A percentile compares a stretch with the other conserved stretches of the same genome.
Conservation (phyloP, 208 protist species). For the Trypanosoma vivax region DNA sequence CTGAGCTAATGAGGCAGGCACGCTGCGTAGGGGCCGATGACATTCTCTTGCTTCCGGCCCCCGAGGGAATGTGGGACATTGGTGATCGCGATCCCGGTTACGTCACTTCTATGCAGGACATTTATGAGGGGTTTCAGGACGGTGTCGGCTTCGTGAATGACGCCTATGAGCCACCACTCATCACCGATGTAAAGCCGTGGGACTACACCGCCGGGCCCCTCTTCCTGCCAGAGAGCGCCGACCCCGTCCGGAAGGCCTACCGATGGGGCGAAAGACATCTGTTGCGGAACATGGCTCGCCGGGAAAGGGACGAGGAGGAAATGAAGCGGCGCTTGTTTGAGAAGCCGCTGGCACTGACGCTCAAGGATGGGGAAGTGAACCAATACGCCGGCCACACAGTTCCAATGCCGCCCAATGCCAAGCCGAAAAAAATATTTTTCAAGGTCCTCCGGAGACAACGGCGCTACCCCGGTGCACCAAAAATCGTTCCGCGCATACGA, state of each 20-base stretch:
- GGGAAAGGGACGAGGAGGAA: constrained; percentile 35
- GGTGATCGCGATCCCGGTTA: constrained; percentile 66
- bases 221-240: constrained; percentile 40
- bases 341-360: constrained; percentile 38
- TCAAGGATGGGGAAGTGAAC: constrained; percentile 57
- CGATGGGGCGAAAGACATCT: constrained; percentile 59
- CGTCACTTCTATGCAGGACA: constrained; percentile 73
- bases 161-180: constrained; percentile 19
- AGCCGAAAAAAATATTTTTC: constrained; percentile 53
- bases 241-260: constrained; percentile 53
- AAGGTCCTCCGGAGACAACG: constrained; percentile 57
- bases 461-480: constrained; percentile 61
- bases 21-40: constrained; percentile 63
- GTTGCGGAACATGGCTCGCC: constrained; percentile 60
- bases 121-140: constrained; percentile 75
- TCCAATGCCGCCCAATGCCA: constrained; percentile 62
- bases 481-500: constrained; percentile 26
- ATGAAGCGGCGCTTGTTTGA: constrained; percentile 63
- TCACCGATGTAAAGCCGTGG: constrained; percentile 44
- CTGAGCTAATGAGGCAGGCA: constrained; percentile 66
- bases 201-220: constrained; percentile 40
- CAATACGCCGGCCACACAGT: constrained; percentile 77
- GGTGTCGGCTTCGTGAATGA: constrained; percentile 63
- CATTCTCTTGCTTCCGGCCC: constrained; percentile 51
- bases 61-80: constrained; percentile 47